Percentiles rank a stretch among this genome's conserved stretches.
These are phyloP conservation scores for Solanum lycopersicoides DNA, from an alignment of 257 asterid genomes.

Conservation along the genomic window DNA sequence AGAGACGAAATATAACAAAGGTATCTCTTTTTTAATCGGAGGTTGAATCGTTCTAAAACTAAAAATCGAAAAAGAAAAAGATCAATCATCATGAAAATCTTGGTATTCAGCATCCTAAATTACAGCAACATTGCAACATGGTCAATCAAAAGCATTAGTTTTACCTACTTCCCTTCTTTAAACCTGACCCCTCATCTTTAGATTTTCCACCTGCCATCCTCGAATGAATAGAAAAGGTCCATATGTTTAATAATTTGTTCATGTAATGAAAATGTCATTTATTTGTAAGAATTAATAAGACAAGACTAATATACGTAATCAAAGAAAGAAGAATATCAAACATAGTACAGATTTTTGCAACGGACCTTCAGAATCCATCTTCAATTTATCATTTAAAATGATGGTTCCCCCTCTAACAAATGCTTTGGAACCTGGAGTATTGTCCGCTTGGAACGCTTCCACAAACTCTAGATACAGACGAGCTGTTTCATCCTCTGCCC, in stretches of 20 bases:
- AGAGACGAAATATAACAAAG: neutral
- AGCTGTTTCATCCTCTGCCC: slow-evolving; percentile 87
- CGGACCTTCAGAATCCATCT: slow-evolving; percentile 63
- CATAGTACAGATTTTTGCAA: slow-evolving; percentile 5
- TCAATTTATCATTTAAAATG: slow-evolving; percentile 62
- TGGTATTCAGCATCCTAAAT: slow-evolving; percentile 31
- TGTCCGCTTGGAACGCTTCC: slow-evolving; percentile 67
- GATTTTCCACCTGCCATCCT: slow-evolving; percentile 99
- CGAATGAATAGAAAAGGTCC: slow-evolving; percentile 92
- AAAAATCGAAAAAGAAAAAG: too few relatives aligned
- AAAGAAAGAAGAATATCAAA: neutral
- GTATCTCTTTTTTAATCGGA: neutral
- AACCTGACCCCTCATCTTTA: slow-evolving; percentile 99
- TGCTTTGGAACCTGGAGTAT: slow-evolving; percentile 68
- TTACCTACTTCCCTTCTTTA: slow-evolving; percentile 99
- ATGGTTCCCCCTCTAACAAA: slow-evolving; percentile 77
- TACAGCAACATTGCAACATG: slow-evolving; percentile 41
- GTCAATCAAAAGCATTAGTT: slow-evolving; percentile 83
- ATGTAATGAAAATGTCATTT: slow-evolving; percentile 49
- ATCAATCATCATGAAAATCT: slow-evolving; percentile 8
- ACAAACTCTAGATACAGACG: slow-evolving; percentile 68
- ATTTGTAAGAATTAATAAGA: slow-evolving; percentile 9
- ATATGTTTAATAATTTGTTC: slow-evolving; percentile 77
- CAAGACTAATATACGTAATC: neutral
- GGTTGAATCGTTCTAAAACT: neutral